Base-by-base conservation (phyloP, 192 early-diverging fungal genomes). In the Podila verticillata region DNA sequence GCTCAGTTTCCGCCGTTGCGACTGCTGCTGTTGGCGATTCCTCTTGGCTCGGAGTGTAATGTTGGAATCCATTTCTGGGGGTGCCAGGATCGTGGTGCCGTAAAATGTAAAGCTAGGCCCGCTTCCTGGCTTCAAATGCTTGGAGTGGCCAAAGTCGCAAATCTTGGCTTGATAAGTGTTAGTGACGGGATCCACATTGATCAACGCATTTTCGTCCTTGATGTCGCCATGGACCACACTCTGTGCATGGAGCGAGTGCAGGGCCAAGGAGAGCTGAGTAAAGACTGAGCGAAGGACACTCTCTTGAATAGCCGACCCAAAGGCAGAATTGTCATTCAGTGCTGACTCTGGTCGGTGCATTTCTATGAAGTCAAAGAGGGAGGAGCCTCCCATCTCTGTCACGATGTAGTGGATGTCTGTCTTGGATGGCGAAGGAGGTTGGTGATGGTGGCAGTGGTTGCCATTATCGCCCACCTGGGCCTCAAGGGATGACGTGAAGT, bases 351-450 rank as follows among this genome's bases (percentile, higher is more conserved):
- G 59, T 31, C 47, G 26, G 67, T 69, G 67, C 58, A 48, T 69
- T 28, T 69, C 67, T 19, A 69, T 69, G 32, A 69, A 69, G 57
- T 69, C 67, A 69, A 69, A 69, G 13, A 69, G 47, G 3, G 67
- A 69, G 6, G 57, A 61, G 0, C 57, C 67, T 19, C 67, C 67
- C 57, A 69, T 58, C 36, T 69, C 67, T 31, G 67, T 69, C 19
- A 69, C 67, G 10, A 69, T 39, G 24, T 56, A 69, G 58, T 69
- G 47, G 15, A 59, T 35, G 6, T 48, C 67, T 6, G 57, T 35
- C 2, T 22, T 35, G 31, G 35, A 29, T 48, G 4, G 22, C 8
- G 34, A 28, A 8, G 63, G 47, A 34, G 20, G 32, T 32, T 20
- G 34, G 51, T 54, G 51, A 17, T 12, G n/a, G 7, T 8, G 51